These are phyloP conservation scores for Vitis amurensis DNA, from an alignment of 164 flowering plant genomes.

Conservation along the genomic window DNA sequence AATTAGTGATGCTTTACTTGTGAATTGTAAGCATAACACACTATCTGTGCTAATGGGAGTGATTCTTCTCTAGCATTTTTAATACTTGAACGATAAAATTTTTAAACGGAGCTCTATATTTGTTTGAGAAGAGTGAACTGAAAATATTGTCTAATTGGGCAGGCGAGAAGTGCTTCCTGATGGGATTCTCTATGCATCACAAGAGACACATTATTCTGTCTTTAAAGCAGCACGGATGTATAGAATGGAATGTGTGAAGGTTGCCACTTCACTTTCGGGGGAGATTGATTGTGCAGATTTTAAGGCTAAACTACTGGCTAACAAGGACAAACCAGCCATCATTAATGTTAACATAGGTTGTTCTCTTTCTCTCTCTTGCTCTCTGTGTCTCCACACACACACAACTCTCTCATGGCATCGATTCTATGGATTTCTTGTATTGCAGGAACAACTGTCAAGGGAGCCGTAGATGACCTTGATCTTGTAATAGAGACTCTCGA, in stretches of 20 bases:
- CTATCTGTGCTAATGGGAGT: not conserved
- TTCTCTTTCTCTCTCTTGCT: constrained; percentile 8
- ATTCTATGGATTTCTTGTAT: constrained; percentile 8
- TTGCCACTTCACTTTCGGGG: constrained; percentile 65
- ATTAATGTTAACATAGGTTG: constrained; percentile 90
- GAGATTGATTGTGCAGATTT: constrained; percentile 91
- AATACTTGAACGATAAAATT: no score
- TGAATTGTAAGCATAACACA: not conserved
- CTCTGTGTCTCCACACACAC: not conserved
- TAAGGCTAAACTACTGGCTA: constrained; percentile 49
- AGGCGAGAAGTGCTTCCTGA: constrained; percentile 95
- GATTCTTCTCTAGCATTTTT: no score
- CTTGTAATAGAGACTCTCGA: constrained; percentile 83
- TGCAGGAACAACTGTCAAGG: constrained; percentile 94
- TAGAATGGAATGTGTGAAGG: constrained; percentile 84
- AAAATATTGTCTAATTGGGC: constrained; percentile 21
- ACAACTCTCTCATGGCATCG: not conserved
- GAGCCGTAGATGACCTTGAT: constrained; percentile 98
- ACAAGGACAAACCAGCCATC: constrained; percentile 90
- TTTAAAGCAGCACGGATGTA: constrained; percentile 97
- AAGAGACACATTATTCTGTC: constrained; percentile 85
- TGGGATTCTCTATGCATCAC: constrained; percentile 83
- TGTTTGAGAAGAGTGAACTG: constrained; percentile 6
- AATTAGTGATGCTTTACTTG: not conserved
- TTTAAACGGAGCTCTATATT: not conserved